Evolutionary conservation across 108 stramenopile species (phyloP).

Genomic region (Cyclostephanos invisitatus): DNA sequence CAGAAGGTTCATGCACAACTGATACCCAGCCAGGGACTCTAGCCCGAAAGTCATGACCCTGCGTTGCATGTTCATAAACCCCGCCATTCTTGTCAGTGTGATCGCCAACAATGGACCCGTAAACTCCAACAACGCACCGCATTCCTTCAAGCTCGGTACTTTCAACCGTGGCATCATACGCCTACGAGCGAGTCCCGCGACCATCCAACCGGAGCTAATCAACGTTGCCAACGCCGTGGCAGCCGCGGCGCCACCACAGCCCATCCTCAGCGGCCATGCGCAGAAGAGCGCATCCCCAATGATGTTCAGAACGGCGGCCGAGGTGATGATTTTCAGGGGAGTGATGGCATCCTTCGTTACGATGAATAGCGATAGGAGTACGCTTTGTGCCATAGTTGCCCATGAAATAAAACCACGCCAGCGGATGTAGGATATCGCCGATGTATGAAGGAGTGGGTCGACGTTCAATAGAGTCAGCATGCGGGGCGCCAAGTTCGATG

Average conservation of each 20-base stretch:
- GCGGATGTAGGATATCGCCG: slow-evolving; percentile 69
- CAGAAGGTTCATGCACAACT: slow-evolving; percentile 67
- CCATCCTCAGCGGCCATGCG: slow-evolving; percentile 68
- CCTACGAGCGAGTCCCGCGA: slow-evolving; percentile 53
- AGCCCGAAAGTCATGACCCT: slow-evolving; percentile 72
- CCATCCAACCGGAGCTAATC: slow-evolving; percentile 68
- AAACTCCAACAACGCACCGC: slow-evolving; percentile 57
- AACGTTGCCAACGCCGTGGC: slow-evolving; percentile 78
- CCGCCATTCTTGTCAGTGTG: slow-evolving; percentile 69
- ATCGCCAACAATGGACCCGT: slow-evolving; percentile 76
- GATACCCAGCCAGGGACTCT: slow-evolving; percentile 67
- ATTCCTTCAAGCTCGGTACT: slow-evolving; percentile 59
- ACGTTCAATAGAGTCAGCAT: slow-evolving; percentile 60
- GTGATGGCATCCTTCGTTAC: slow-evolving; percentile 80
- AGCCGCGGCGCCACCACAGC: slow-evolving; percentile 75
- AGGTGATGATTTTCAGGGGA: slow-evolving; percentile 71
- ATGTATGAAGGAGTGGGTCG: slow-evolving; percentile 33
- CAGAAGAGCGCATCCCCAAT: slow-evolving; percentile 72
- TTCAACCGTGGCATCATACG: slow-evolving; percentile 58
- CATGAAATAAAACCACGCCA: slow-evolving; percentile 48
- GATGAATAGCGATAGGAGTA: slow-evolving; percentile 62
- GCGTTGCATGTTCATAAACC: slow-evolving; percentile 74
- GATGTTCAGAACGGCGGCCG: slow-evolving; percentile 66
- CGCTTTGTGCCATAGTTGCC: slow-evolving; percentile 71
- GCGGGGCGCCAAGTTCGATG: slow-evolving; percentile 54